Evolutionary conservation across 2,329 filamentous ascomycete species (phyloP).

Genomic region (Helotiales sp.): DNA sequence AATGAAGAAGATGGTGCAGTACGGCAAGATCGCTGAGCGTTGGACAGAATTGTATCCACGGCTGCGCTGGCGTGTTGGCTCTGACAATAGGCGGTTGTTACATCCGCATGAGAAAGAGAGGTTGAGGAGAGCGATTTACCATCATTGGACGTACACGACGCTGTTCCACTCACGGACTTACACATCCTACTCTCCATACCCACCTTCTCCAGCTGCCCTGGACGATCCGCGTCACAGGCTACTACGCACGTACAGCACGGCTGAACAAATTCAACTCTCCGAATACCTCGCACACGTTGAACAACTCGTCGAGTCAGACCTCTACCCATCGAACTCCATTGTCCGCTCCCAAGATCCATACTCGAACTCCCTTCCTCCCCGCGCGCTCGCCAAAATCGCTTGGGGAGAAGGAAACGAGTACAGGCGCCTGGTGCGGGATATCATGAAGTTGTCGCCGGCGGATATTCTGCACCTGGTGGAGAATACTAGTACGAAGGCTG

Average conservation of each 20-base stretch:
- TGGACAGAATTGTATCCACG: constrained; percentile 43
- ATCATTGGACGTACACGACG: constrained; percentile 42
- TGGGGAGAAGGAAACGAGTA: constrained; percentile 41
- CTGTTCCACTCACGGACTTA: constrained; percentile 42
- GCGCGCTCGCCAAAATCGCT: constrained; percentile 36
- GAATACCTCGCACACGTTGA: constrained; percentile 40
- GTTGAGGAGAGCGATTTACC: constrained; percentile 40
- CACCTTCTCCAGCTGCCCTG: constrained; percentile 29
- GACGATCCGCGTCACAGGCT: constrained; percentile 40
- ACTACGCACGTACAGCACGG: constrained; percentile 37
- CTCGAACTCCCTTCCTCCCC: constrained; percentile 32
- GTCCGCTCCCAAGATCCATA: constrained; percentile 35
- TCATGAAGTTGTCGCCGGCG: constrained; percentile 38
- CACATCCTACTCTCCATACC: constrained; percentile 38
- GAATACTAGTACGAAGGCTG: constrained; percentile 38
- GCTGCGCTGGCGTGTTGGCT: constrained; percentile 40
- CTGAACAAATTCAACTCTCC: constrained; percentile 39
- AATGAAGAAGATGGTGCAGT: constrained; percentile 41
- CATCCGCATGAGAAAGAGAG: constrained; percentile 36
- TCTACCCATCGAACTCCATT: constrained; percentile 40
- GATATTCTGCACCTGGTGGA: constrained; percentile 40
- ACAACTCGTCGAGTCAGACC: constrained; percentile 37
- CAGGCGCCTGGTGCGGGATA: constrained; percentile 32
- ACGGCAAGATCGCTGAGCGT: constrained; percentile 39
- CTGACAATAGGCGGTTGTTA: constrained; percentile 40